A percentile compares a stretch with the other conserved stretches of the same genome.
Evolutionary conservation across 1,139 yeast species (phyloP).

Genomic region (Citeromyces siamensis): DNA sequence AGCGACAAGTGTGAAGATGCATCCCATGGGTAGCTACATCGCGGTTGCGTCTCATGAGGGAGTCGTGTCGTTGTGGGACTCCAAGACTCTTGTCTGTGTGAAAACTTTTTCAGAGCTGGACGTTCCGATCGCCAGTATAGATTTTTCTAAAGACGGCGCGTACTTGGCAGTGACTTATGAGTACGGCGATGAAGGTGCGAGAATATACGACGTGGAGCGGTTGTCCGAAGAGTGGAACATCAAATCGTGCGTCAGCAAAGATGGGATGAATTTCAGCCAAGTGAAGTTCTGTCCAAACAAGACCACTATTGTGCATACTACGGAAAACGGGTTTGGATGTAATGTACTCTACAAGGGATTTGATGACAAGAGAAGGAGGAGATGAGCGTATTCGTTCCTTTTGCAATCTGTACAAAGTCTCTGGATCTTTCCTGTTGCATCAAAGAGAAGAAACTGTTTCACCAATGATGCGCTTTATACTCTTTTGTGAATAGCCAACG

Average conservation of each 20-base stretch:
- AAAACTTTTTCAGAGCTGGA: constrained; percentile 70
- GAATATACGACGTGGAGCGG: not conserved
- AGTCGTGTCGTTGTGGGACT: constrained; percentile 83
- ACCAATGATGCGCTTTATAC: too few species aligned
- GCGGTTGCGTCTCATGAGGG: constrained; percentile 83
- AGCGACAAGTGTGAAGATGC: constrained; percentile 10
- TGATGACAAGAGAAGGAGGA: not conserved
- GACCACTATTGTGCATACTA: not conserved
- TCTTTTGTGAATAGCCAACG: too few species aligned
- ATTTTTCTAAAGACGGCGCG: constrained; percentile 30
- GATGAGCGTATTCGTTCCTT: too few species aligned
- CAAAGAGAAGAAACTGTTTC: too few species aligned
- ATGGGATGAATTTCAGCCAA: not conserved
- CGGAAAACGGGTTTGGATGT: not conserved
- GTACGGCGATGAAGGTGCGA: constrained; percentile 15
- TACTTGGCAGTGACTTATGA: constrained; percentile 33
- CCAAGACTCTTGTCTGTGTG: constrained; percentile 56
- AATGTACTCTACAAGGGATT: not conserved
- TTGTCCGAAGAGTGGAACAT: not conserved
- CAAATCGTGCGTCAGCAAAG: not conserved
- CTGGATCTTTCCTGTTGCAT: too few species aligned
- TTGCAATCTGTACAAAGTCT: too few species aligned
- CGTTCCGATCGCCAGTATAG: constrained; percentile 33
- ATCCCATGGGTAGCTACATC: constrained; percentile 48
- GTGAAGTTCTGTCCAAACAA: not conserved